Base-by-base conservation (phyloP, 2,329 filamentous ascomycete species). In the Xylaria digitata region DNA sequence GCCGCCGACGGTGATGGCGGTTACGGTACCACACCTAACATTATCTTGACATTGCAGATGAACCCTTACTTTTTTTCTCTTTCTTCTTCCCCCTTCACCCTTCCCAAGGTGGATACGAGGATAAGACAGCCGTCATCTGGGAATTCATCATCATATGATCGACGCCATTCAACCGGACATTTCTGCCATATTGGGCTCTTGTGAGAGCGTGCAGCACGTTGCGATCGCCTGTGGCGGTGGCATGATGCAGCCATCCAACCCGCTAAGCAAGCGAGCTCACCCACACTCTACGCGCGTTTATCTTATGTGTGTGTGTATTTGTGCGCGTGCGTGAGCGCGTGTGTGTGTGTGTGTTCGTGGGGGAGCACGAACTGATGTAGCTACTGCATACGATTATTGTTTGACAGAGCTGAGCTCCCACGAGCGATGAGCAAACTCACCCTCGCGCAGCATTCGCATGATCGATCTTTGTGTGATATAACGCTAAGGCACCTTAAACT, bases 121-220 rank as follows among this genome's bases (percentile, higher is more conserved):
- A 63, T 54, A 43, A 58, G 54, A 61, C 54, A 55, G 2, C 65
- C 17, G 55, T 58, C 57, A 61, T 69, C 63, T 68, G 69, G 65
- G 63, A 54, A 64, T 62, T 69, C 52, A 69, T 67, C 66, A 63
- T 75, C 73, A 75, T 74, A 73, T 75, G 74, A 75, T 75, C 70
- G 71, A 66, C 71, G 55, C 63, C 63, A 73, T 74, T 75, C 70
- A 73, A 49, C 72, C 75, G 74, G 73, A 59, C 66, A 69, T 69
- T 74, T 75, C 71, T 74, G 54, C 74, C 73, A 72, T 67, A 67
- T 57, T 70, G 57, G 64, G 54, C 50, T 40, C 45, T 49, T 48
- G n/a, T 32, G 32, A 59, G 50, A 53, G 37, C 66, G 49, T 64
- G 65, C 57, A 56, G 42, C 70, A 68, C 66, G 61, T 72, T 72